Base-by-base conservation (phyloP, 23 red algal genomes). In the Gracilariopsis chorda region DNA sequence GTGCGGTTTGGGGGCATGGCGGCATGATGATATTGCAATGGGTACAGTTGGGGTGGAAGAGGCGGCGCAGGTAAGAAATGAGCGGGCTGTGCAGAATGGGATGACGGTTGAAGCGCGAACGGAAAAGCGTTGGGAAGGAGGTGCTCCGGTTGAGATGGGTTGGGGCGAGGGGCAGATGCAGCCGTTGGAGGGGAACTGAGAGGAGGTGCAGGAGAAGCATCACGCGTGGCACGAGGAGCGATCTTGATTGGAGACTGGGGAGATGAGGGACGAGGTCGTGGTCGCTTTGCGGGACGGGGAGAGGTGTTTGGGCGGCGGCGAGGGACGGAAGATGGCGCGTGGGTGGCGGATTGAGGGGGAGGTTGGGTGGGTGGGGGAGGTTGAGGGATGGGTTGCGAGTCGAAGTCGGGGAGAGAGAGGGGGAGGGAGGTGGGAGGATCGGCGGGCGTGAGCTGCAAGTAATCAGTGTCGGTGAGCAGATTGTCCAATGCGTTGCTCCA, bases 401-500 rank as follows among this genome's bases (percentile, higher is more conserved):
- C 2, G 0, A 41, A 8, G 25, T 36, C 27, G 9, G 57, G 57
- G 8, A 62, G 57, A 7, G 57, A 10, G 21, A 73, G 36, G 39
- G 67, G 67, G 39, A 73, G 40, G 8, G 67, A 35, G 20, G 20
- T 5, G n/a, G 67, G 67, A 36, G 67, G 32, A 2, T 44, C n/a
- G 20, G 12, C 67, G 67, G 67, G 67, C 37, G 67, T 36, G 9
- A 73, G 67, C 67, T 73, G 67, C 67, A 73, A 42, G 67, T 73
- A 73, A 42, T 73, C 67, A n/a, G 67, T 73, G 19, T 73, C 67
- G 40, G 67, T 73, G 67, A 73, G 67, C 17, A 73, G 20, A 37
- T 21, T 46, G 77, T 58, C 77, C 25, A 62, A 48, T n/a, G 48
- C 56, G 77, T 58, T 20, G 17, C 23, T 44, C 56, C 77, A 62